Conservation (phyloP, 805 yeast genomes). For the Candida ascalaphidarum region DNA sequence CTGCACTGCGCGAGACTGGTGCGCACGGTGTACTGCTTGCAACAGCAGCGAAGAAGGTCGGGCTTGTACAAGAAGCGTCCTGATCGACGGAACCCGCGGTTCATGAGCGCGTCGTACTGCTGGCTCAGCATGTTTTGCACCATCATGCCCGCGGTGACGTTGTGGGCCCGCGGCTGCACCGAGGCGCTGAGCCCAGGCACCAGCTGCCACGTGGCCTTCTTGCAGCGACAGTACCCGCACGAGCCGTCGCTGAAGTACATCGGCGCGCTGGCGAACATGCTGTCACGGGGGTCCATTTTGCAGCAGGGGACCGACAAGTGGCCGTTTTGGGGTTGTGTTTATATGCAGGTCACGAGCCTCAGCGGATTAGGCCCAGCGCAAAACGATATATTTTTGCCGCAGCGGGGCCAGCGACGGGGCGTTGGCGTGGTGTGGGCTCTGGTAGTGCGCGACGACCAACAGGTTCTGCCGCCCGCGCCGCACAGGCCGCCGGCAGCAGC, state of each 20-base stretch:
- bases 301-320: no score
- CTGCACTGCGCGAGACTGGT: conserved; percentile 40
- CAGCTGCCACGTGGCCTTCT: conserved; percentile 30
- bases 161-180: conserved; percentile 21
- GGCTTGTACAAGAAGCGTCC: conserved; percentile 59
- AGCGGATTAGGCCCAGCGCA: no score
- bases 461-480: no score
- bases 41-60: conserved; percentile 66
- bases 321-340: no score
- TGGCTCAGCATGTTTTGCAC: conserved; percentile 37
- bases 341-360: no score
- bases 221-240: conserved; percentile 73
- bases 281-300: no score
- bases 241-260: conserved; percentile 32
- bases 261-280: conserved; percentile 34
- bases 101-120: conserved; percentile 58
- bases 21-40: conserved; percentile 72
- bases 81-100: conserved; percentile 72
- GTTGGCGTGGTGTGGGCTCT: no score
- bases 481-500: no score
- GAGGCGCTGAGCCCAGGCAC: conserved; percentile 7
- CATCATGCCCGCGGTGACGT: conserved; percentile 27
- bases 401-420: no score
- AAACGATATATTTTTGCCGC: no score
- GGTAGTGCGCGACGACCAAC: no score